Evolutionary conservation across 2,329 filamentous ascomycete genomes (phyloP), one percentile per base, ranked within the genome.

Genomic region (Chaetomiaceae sp.): DNA sequence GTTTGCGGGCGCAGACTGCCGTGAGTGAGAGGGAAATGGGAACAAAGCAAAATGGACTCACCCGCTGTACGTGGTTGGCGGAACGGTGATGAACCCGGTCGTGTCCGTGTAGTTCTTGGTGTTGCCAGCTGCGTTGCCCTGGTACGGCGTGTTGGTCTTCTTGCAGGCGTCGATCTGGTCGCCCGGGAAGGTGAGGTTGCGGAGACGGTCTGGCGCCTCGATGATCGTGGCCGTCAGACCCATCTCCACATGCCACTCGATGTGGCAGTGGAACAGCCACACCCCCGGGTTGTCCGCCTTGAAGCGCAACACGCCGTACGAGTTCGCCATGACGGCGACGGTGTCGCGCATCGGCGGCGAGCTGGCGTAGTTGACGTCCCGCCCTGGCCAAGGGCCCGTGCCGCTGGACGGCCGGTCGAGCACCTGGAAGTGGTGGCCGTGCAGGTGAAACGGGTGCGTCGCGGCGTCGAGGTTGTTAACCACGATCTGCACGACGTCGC

Each of bases 121-220:
- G 51, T 84, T 84, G 1, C 79, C 84, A 0, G 78, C 84, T 0
- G 84, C 84, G 56, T 88, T 88, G 0, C 84, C 84, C 10, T 60
- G 56, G 2, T 66, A 72, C 1, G 76, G 73, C 1, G 74, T 68
- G 14, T 67, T 67, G 18, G 64, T 64, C 5, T 66, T 71, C 12
- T 67, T 62, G 56, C 73, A 76, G 29, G 62, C 62, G 18, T 65
- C 66, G 54, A 73, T 66, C 56, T 85, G 80, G 49, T 82, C 73
- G 22, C 72, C 60, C 0, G 82, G 82, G 36, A 88, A 76, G 1
- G 65, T 66, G 41, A 77, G 60, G 3, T 65, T 66, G 43, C 72
- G 62, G 51, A 87, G 80, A 11, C 79, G 61, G 44, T 78, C 72
- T 0, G 78, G 77, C 0, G 70, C 74, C 63, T 80, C 77, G 53